These are phyloP conservation scores for Kwoniella europaea DNA, from an alignment of 768 basidiomycete genomes.

Conservation along the genomic window DNA sequence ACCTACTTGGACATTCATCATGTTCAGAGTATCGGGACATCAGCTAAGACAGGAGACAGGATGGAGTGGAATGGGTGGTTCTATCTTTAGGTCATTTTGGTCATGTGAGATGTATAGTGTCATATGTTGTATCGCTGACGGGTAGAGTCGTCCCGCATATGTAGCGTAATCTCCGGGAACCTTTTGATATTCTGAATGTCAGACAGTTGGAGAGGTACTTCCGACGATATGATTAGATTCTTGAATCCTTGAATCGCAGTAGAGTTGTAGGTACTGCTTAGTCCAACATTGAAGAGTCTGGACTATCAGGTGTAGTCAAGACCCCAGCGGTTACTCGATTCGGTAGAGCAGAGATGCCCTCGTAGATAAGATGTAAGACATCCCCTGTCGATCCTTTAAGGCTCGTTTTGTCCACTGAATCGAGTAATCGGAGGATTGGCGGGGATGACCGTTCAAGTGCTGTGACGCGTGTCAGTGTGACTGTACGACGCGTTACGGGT, in stretches of 20 bases:
- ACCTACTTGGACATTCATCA: too few relatives aligned
- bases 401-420: not conserved
- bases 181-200: not conserved
- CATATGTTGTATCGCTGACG: not conserved
- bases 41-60: too few relatives aligned
- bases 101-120: not conserved
- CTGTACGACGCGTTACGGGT: not conserved
- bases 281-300: too few relatives aligned
- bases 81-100: not conserved
- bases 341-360: not conserved
- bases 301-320: not conserved
- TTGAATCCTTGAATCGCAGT: not conserved
- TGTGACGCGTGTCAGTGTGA: not conserved
- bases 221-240: too few relatives aligned
- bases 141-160: not conserved
- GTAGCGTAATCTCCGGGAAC: not conserved
- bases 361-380: not conserved
- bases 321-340: not conserved
- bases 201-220: too few relatives aligned
- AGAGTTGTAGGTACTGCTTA: too few relatives aligned
- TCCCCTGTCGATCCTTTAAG: not conserved
- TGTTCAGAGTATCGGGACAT: too few relatives aligned
- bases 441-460: not conserved
- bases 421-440: not conserved
- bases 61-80: too few relatives aligned